These are phyloP conservation scores for Heritiera littoralis DNA, from an alignment of 345 rosid species.

Conservation along the genomic window DNA sequence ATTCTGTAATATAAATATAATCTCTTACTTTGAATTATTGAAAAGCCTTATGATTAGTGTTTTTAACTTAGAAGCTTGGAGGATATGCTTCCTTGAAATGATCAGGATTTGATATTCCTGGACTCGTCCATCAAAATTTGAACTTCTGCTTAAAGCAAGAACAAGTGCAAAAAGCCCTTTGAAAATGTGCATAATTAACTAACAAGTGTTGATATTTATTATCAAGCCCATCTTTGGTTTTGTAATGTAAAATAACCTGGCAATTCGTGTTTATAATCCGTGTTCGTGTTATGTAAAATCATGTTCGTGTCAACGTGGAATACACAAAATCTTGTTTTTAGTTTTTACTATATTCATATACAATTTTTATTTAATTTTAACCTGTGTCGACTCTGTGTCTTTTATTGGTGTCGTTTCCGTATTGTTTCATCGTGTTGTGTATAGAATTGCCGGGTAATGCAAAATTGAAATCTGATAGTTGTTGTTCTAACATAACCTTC, in stretches of 20 bases:
- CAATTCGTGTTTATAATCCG: too few relatives aligned
- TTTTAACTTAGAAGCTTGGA: background rate
- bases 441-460: background rate
- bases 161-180: background rate
- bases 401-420: too few relatives aligned
- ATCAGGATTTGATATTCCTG: background rate
- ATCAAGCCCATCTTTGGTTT: background rate
- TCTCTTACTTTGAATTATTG: background rate
- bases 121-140: background rate
- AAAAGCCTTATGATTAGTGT: background rate
- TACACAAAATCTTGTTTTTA: too few relatives aligned
- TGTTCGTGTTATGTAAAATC: too few relatives aligned
- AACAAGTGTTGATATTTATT: background rate
- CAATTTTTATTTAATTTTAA: too few relatives aligned
- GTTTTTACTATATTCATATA: too few relatives aligned
- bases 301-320: too few relatives aligned
- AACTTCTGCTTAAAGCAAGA: background rate
- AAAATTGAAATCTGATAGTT: background rate
- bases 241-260: background rate
- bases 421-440: too few relatives aligned
- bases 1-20: slow-evolving; percentile 3
- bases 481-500: background rate
- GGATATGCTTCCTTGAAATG: too few relatives aligned
- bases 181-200: background rate
- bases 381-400: too few relatives aligned